These are phyloP conservation scores for Sporothrix brunneoviolacea DNA, from an alignment of 2,329 filamentous ascomycete species.

Conservation along the genomic window DNA sequence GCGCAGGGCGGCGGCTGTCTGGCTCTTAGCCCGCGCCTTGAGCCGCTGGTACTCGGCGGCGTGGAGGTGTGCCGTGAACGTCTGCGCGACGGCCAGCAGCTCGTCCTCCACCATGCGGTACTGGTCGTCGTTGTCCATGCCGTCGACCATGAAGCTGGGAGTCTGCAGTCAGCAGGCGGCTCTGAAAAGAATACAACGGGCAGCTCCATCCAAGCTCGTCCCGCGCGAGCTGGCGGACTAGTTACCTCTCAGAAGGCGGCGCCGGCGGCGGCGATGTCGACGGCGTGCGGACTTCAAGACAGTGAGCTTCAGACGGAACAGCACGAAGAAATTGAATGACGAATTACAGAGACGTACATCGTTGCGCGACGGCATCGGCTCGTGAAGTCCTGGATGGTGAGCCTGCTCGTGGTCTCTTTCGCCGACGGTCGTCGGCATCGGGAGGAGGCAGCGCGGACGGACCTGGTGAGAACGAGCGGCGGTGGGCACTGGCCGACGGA, in stretches of 20 bases:
- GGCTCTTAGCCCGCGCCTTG: conserved; percentile 48
- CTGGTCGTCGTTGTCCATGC: conserved; percentile 59
- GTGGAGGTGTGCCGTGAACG: conserved; percentile 69
- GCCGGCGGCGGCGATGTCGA: conserved; percentile 28
- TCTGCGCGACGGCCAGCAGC: conserved; percentile 58
- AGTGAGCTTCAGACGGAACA: neutral
- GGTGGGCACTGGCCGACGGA: neutral
- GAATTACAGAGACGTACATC: neutral
- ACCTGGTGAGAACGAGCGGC: neutral
- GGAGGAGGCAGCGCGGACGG: neutral
- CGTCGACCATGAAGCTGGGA: conserved; percentile 56
- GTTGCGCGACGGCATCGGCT: neutral
- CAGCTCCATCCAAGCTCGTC: no score
- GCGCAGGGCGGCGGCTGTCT: conserved; percentile 46
- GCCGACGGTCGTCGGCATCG: neutral
- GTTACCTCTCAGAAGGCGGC: conserved; percentile 24
- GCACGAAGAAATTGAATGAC: neutral
- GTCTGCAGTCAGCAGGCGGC: neutral
- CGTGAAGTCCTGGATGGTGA: neutral
- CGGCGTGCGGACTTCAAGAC: conserved; percentile 21
- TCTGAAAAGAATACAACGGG: no score
- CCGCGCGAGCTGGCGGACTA: no score
- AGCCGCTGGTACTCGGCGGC: conserved; percentile 69
- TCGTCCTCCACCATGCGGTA: conserved; percentile 85
- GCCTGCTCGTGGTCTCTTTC: neutral